A percentile compares a stretch with the other conserved stretches of the same genome.
Conservation (phyloP, 768 basidiomycete species). For the Cubamyces lactineus region DNA sequence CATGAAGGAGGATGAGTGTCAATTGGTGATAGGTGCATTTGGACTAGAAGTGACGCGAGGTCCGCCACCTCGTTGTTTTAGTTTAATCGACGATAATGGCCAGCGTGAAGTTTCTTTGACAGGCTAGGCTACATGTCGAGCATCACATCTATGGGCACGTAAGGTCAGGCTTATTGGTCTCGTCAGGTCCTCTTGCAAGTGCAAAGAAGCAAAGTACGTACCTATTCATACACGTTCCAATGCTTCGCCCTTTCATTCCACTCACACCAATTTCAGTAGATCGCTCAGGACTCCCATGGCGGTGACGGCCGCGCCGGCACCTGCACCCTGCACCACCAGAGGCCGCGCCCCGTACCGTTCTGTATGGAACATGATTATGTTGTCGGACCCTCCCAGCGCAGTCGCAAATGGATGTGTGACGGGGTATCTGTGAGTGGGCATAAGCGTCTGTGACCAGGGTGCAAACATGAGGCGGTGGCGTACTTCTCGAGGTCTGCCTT, state of each 20-base stretch:
- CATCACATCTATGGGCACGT: not conserved
- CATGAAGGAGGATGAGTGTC: too few species aligned
- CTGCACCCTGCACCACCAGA: conserved; percentile 92
- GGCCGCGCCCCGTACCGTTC: conserved; percentile 88
- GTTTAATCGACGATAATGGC: too few species aligned
- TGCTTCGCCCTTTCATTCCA: not conserved
- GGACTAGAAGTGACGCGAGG: too few species aligned
- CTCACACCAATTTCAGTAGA: conserved; percentile 56
- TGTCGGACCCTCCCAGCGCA: conserved; percentile 93
- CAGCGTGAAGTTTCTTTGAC: too few species aligned
- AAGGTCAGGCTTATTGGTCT: not conserved
- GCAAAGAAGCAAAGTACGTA: not conserved
- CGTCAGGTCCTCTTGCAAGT: not conserved
- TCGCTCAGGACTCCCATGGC: conserved; percentile 98
- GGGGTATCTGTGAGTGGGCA: conserved; percentile 66
- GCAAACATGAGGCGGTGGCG: conserved; percentile 33
- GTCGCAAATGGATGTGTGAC: conserved; percentile 92
- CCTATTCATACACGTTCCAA: not conserved
- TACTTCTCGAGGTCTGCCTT: conserved; percentile 91
- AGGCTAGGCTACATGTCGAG: not conserved
- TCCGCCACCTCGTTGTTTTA: too few species aligned
- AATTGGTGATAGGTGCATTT: too few species aligned
- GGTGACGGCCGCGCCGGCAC: conserved; percentile 97
- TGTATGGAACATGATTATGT: conserved; percentile 97
- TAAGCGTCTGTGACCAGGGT: not conserved